Conservation (phyloP, 306 rosid genomes). For the Casuarina cunninghamiana region DNA sequence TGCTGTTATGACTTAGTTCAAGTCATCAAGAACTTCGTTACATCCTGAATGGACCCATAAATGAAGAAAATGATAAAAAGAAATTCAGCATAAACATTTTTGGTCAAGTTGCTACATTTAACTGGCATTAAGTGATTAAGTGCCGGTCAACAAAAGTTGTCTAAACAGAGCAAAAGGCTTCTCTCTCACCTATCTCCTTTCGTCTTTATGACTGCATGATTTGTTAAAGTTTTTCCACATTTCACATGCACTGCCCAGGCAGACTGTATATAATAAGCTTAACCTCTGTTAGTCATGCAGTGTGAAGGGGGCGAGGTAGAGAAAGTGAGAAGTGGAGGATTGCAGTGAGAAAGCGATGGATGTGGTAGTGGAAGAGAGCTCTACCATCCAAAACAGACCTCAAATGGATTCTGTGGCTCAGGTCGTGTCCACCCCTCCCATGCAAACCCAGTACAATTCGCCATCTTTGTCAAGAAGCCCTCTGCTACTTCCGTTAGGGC, state of each 20-base stretch:
- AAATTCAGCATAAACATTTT: no score
- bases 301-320: neutral
- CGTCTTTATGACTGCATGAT: no score
- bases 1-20: neutral
- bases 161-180: neutral
- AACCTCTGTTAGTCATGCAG: neutral
- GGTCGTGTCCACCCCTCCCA: constrained; percentile 12
- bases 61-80: neutral
- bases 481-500: constrained; percentile 26
- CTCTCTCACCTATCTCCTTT: neutral
- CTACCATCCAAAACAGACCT: neutral
- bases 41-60: neutral
- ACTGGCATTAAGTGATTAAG: neutral
- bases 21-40: neutral
- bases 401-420: neutral
- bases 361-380: constrained; percentile 8
- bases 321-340: neutral
- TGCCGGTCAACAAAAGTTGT: constrained; percentile 8
- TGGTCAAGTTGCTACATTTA: no score
- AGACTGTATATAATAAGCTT: neutral
- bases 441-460: constrained; percentile 36
- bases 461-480: constrained; percentile 41
- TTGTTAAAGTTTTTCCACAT: neutral
- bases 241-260: neutral
- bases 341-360: neutral